Evolutionary conservation across 2,329 filamentous ascomycete genomes (phyloP).

Genomic region (Hirsutella rhossiliensis): DNA sequence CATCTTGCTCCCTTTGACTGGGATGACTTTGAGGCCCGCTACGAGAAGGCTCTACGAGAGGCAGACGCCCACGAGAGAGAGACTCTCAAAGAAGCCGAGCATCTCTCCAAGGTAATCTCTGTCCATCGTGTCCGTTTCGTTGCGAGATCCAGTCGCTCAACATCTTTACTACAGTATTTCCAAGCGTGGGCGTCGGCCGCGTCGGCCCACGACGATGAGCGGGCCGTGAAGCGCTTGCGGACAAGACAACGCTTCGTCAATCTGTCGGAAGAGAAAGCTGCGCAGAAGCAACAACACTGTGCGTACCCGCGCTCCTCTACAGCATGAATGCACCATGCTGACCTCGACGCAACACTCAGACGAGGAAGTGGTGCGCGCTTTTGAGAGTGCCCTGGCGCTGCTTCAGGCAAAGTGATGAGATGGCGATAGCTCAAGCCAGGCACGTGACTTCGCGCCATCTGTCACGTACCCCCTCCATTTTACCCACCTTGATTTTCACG

Average conservation of each 20-base stretch:
- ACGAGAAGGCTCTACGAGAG: conserved; percentile 51
- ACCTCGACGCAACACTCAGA: conserved; percentile 11
- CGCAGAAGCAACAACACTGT: conserved; percentile 73
- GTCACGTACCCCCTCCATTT: too few relatives aligned
- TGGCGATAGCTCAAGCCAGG: not conserved
- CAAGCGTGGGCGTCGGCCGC: conserved; percentile 66
- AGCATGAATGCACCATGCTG: conserved; percentile 7
- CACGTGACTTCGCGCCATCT: too few relatives aligned
- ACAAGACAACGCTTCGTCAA: conserved; percentile 70
- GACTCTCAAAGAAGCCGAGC: conserved; percentile 54
- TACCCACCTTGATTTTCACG: too few relatives aligned
- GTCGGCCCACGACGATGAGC: conserved; percentile 59
- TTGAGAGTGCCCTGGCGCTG: conserved; percentile 48
- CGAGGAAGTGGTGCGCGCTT: conserved; percentile 47
- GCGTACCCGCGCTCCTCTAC: conserved; percentile 19
- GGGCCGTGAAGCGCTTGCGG: conserved; percentile 67
- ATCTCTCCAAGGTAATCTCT: conserved; percentile 48
- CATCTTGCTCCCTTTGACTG: conserved; percentile 56
- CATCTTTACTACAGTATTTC: conserved; percentile 50
- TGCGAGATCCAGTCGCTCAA: too few relatives aligned
- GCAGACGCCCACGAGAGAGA: conserved; percentile 52
- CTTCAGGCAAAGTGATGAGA: conserved; percentile 23
- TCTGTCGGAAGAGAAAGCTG: conserved; percentile 58
- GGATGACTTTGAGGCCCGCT: conserved; percentile 61
- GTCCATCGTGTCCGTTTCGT: not conserved